Percentiles rank a stretch among this genome's conserved stretches.
These are phyloP conservation scores for Cytospora chrysosperma DNA, from an alignment of 2,329 filamentous ascomycete genomes.

Conservation along the genomic window DNA sequence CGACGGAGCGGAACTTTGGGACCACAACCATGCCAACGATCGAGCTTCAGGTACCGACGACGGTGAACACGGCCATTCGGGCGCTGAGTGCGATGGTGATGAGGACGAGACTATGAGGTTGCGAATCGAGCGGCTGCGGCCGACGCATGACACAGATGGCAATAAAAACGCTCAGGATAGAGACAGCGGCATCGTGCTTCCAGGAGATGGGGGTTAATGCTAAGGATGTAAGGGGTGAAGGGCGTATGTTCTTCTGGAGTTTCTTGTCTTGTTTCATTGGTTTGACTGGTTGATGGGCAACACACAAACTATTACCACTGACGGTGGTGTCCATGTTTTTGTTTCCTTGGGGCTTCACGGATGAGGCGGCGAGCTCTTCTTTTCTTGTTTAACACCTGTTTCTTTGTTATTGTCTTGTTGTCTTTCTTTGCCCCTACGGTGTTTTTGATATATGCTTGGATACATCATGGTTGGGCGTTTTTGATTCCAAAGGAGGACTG, in stretches of 20 bases:
- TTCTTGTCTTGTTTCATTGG: not conserved
- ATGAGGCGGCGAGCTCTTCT: not conserved
- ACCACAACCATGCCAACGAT: conserved; percentile 1
- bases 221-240: not conserved
- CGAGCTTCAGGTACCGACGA: not conserved
- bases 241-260: not conserved
- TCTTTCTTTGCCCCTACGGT: not conserved
- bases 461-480: conserved; percentile 18
- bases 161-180: conserved; percentile 22
- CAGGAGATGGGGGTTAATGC: conserved; percentile 18
- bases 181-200: conserved; percentile 24
- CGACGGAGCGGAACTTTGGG: conserved; percentile 22
- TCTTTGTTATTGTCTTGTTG: too few species aligned
- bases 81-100: conserved; percentile 6
- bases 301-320: conserved; percentile 10
- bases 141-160: conserved; percentile 3
- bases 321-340: conserved; percentile 9
- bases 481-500: conserved; percentile 1
- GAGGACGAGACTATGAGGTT: conserved; percentile 22
- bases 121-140: conserved; percentile 21
- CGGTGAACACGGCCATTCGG: conserved; percentile 2
- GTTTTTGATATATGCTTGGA: conserved; percentile 6
- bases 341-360: not conserved
- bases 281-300: not conserved
- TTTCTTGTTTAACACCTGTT: not conserved